Conservation (phyloP, 495 filamentous ascomycete genomes). For the Cairneyella variabilis region DNA sequence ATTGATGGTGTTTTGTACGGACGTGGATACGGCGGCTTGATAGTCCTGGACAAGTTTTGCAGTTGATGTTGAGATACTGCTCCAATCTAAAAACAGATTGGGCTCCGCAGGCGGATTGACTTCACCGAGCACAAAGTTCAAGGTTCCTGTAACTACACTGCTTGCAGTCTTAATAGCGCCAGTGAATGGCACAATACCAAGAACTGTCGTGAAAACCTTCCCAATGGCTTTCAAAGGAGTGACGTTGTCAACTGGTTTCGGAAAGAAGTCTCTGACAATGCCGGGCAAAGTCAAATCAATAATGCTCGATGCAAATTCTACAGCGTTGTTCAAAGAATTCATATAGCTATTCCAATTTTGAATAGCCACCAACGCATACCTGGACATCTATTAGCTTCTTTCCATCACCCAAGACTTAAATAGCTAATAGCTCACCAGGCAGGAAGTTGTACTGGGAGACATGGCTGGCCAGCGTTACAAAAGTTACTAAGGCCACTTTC, state of each 20-base stretch:
- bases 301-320: slow-evolving; percentile 2
- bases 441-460: background rate
- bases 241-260: slow-evolving; percentile 1
- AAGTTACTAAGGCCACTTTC: background rate
- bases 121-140: background rate
- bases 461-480: slow-evolving; percentile 1
- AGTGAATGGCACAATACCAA: slow-evolving; percentile 2
- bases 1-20: background rate
- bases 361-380: background rate
- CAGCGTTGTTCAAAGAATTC: slow-evolving; percentile 1
- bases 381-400: background rate
- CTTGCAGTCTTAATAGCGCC: background rate
- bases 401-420: background rate
- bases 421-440: background rate
- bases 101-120: background rate
- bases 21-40: background rate
- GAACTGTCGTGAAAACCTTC: slow-evolving; percentile 5
- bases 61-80: background rate
- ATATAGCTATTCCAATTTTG: slow-evolving; percentile 7
- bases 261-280: slow-evolving; percentile 2
- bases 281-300: background rate
- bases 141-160: background rate
- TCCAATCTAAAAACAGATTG: background rate
- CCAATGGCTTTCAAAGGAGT: background rate
- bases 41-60: background rate